Base-by-base conservation (phyloP, 176 grass and related monocot species). In the Otatea glauca region DNA sequence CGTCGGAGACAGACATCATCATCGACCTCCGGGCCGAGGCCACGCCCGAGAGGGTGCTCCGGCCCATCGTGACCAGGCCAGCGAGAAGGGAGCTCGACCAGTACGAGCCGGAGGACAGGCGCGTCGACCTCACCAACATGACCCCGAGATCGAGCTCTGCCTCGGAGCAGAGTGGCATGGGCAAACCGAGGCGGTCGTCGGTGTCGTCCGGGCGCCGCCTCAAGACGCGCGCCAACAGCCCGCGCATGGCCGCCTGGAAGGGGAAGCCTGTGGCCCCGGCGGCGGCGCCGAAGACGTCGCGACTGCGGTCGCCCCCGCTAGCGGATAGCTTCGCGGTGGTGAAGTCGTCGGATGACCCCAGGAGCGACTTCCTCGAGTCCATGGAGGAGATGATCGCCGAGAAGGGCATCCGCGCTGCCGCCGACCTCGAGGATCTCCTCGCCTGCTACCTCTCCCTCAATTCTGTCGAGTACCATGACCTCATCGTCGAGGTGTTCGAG, bases 351-450 rank as follows among this genome's bases (percentile, higher is more conserved):
- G 39, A 50, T 0, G 88, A 98, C 56, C 93, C 91, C 5, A 76
- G 88, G 65, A 84, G 43, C 37, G 93, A 98, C 79, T 98, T 98
- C 80, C 87, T 69, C 23, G 89, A 98, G 68, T 98, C 96, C 0
- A 98, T 98, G 93, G 85, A 87, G 71, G 96, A 95, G 86, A 98
- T 98, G 93, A 95, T 98, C 65, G 44, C 66, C 24, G 88, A 84
- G 41, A 92, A 92, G 27, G 80, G 94, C 80, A 92, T 98, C 83
- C 58, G 86, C 38, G 61, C 44, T 20, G 87, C 89, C 6, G 50
- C 56, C 11, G 93, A 91, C 83, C 83, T 98, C 37, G 91, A 98
- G 88, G 93, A 98, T 65, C 90, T 98, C 37, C 96, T 98, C 20
- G 96, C 93, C 8, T 95, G 91, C 76, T 95, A 98, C 86, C 86